Percentiles rank a stretch among this genome's conserved stretches.
These are phyloP conservation scores for Incumbomyces delicatus DNA, from an alignment of 2,329 filamentous ascomycete genomes.

Conservation along the genomic window DNA sequence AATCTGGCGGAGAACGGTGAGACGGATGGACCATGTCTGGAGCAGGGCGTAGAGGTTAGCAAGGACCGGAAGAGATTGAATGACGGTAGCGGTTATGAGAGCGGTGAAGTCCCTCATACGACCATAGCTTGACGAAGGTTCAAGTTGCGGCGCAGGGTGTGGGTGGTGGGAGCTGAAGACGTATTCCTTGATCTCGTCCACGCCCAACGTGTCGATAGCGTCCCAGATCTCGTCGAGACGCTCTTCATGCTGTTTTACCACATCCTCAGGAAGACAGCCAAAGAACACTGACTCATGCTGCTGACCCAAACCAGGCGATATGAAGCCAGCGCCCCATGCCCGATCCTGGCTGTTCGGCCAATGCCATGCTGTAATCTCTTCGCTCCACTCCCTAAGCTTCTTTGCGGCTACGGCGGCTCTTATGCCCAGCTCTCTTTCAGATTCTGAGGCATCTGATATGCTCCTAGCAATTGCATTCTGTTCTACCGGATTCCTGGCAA, in stretches of 20 bases:
- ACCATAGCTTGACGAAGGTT: slow-evolving; percentile 44
- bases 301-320: slow-evolving; percentile 18
- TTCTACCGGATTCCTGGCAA: slow-evolving; percentile 29
- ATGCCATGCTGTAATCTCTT: slow-evolving; percentile 49
- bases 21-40: slow-evolving; percentile 65
- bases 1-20: slow-evolving; percentile 64
- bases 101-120: slow-evolving; percentile 83
- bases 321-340: slow-evolving; percentile 33
- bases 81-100: slow-evolving; percentile 77
- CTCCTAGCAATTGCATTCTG: slow-evolving; percentile 37
- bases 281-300: slow-evolving; percentile 41
- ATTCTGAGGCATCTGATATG: slow-evolving; percentile 45
- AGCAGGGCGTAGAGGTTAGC: slow-evolving; percentile 65
- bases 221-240: slow-evolving; percentile 63
- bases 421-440: slow-evolving; percentile 49
- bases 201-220: slow-evolving; percentile 33
- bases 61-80: slow-evolving; percentile 78
- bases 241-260: slow-evolving; percentile 59
- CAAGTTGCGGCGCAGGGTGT: slow-evolving; percentile 45
- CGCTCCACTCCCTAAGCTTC: slow-evolving; percentile 48
- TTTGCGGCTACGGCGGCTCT: slow-evolving; percentile 51
- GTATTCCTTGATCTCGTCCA: slow-evolving; percentile 76
- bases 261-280: slow-evolving; percentile 58
- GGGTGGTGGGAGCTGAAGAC: slow-evolving; percentile 73
- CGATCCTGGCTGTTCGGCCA: slow-evolving; percentile 41